These are phyloP conservation scores for Phytophthora podocarpi DNA, from an alignment of 352 stramenopile genomes.

Conservation along the genomic window DNA sequence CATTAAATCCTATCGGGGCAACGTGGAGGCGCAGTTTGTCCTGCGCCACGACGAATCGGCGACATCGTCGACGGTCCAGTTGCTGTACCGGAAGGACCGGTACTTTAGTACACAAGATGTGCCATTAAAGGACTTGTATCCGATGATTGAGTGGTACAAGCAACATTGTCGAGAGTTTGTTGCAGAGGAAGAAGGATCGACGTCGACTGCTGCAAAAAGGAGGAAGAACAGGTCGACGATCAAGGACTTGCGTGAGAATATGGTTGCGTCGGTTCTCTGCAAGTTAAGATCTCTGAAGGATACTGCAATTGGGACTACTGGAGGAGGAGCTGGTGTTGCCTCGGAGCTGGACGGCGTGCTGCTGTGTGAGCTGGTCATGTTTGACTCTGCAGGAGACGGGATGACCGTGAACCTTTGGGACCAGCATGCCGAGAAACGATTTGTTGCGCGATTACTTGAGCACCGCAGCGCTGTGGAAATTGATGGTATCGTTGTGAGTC, in stretches of 20 bases:
- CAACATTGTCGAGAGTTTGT: slow-evolving; percentile 53
- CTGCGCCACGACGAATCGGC: slow-evolving; percentile 21
- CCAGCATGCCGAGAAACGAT: slow-evolving; percentile 58
- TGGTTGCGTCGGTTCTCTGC: slow-evolving; percentile 56
- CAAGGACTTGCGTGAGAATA: slow-evolving; percentile 60
- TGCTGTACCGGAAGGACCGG: slow-evolving; percentile 60
- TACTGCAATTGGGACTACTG: background rate
- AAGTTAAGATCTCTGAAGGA: slow-evolving; percentile 25
- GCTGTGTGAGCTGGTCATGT: slow-evolving; percentile 56
- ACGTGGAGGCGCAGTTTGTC: slow-evolving; percentile 62
- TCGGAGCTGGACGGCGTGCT: slow-evolving; percentile 49
- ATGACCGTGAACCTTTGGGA: slow-evolving; percentile 73
- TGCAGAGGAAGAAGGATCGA: background rate
- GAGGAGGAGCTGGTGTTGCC: background rate
- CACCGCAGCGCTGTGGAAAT: slow-evolving; percentile 47
- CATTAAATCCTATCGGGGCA: slow-evolving; percentile 51
- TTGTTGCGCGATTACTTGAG: slow-evolving; percentile 43
- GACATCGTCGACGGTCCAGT: slow-evolving; percentile 48
- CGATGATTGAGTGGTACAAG: slow-evolving; percentile 78
- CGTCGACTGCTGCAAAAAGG: background rate
- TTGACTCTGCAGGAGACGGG: slow-evolving; percentile 36
- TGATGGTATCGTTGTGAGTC: slow-evolving; percentile 46
- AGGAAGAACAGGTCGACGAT: slow-evolving; percentile 32
- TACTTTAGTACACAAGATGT: slow-evolving; percentile 68
- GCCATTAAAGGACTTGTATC: slow-evolving; percentile 54